phyloP scores from a whole-genome alignment of 2,329 filamentous ascomycete genomes.

The Apiospora marii region DNA sequence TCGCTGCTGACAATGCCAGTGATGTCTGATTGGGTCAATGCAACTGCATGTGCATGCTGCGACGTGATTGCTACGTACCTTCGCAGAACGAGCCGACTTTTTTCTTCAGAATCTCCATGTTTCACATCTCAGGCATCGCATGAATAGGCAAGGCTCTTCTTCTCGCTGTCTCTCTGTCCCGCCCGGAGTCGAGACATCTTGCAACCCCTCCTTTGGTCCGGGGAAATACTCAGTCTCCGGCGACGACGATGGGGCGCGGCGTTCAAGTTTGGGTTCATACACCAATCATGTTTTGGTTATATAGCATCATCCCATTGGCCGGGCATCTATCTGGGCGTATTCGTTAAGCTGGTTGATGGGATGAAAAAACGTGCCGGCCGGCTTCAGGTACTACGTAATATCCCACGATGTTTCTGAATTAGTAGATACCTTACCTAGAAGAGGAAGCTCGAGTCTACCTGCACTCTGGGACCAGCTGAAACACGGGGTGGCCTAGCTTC shows the following conservation, averaged over 20 bases:
- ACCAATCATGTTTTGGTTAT: not conserved
- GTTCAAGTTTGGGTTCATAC: not conserved
- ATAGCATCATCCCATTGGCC: not conserved
- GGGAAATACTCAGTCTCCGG: too few relatives aligned
- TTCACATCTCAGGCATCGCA: constrained; percentile 1
- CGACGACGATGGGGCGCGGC: not conserved
- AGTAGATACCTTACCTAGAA: not conserved
- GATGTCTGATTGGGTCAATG: not conserved
- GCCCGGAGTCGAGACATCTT: constrained; percentile 5
- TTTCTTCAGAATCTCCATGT: not conserved
- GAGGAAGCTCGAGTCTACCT: not conserved
- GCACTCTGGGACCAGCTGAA: not conserved
- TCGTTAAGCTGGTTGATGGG: not conserved
- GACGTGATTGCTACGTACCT: constrained; percentile 7
- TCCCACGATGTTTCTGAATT: not conserved
- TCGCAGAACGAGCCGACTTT: not conserved
- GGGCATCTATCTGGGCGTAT: not conserved
- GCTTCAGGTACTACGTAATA: not conserved
- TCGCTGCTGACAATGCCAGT: not conserved
- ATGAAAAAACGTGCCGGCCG: not conserved
- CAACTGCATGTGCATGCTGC: not conserved
- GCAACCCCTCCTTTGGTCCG: not conserved
- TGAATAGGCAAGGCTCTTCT: not conserved
- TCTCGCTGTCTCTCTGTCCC: not conserved
- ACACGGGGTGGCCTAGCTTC: constrained; percentile 4